Evolutionary conservation across 2,329 filamentous ascomycete species (phyloP).

Genomic region (Ophiostoma sp.): DNA sequence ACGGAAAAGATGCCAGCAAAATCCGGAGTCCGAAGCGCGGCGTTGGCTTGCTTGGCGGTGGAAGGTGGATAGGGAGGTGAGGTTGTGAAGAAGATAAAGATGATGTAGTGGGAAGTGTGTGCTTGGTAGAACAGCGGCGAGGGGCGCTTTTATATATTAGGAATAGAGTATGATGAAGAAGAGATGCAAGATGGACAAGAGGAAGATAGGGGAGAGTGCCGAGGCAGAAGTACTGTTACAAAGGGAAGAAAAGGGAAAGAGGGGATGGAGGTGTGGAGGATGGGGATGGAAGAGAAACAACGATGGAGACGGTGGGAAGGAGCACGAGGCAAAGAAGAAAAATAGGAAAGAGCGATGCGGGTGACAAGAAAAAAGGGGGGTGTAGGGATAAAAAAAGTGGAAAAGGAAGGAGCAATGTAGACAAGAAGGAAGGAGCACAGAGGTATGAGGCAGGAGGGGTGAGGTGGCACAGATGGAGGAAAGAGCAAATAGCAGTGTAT

Average conservation of each 20-base stretch:
- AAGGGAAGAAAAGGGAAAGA: neutral
- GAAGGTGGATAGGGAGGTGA: neutral
- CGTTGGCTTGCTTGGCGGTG: neutral
- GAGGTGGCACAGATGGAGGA: neutral
- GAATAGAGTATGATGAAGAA: neutral
- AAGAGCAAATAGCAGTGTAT: neutral
- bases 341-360: neutral
- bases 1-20: neutral
- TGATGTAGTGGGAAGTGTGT: neutral
- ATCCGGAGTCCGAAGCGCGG: neutral
- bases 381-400: neutral
- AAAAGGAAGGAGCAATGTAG: neutral
- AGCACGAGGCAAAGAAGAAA: neutral
- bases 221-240: constrained; percentile 8
- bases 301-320: neutral
- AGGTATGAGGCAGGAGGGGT: neutral
- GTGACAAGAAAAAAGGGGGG: neutral
- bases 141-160: neutral
- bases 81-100: neutral
- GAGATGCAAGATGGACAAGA: neutral
- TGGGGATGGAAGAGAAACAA: neutral
- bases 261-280: neutral
- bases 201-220: neutral
- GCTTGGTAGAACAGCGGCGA: neutral
- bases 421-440: neutral